Percentiles rank a stretch among this genome's conserved stretches.
These are phyloP conservation scores for Plantago ovata DNA, from an alignment of 257 asterid species.

Conservation along the genomic window DNA sequence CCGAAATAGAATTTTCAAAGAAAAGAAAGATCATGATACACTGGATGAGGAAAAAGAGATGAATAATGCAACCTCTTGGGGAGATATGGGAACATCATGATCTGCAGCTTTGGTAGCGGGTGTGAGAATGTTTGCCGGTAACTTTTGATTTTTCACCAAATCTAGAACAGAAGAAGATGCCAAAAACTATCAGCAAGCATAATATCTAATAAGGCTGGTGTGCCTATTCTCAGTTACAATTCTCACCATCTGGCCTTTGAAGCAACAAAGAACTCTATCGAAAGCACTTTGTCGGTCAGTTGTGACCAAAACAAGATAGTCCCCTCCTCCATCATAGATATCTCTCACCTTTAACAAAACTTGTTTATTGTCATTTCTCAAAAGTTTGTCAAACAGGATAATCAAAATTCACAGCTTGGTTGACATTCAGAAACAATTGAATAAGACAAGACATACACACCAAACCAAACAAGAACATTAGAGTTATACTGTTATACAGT, in stretches of 20 bases:
- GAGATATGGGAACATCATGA: conserved; percentile 92
- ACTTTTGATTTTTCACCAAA: conserved; percentile 81
- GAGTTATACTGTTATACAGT: too few relatives aligned
- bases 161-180: conserved; percentile 38
- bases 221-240: conserved; percentile 20
- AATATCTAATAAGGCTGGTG: not conserved
- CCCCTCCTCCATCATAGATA: conserved; percentile 83
- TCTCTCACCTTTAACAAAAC: conserved; percentile 74
- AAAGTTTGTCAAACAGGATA: not conserved
- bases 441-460: too few relatives aligned
- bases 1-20: too few relatives aligned
- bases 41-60: too few relatives aligned
- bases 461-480: not conserved
- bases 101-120: conserved; percentile 95
- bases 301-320: conserved; percentile 79
- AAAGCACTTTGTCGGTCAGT: conserved; percentile 96
- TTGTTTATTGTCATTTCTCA: not conserved
- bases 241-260: conserved; percentile 97
- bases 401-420: too few relatives aligned
- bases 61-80: conserved; percentile 59
- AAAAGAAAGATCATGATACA: too few relatives aligned
- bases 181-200: conserved; percentile 9
- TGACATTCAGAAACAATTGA: too few relatives aligned
- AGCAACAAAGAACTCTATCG: conserved; percentile 94
- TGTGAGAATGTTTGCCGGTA: conserved; percentile 66